Percentiles rank a stretch among this genome's conserved stretches.
phyloP scores from a whole-genome alignment of 2,329 filamentous ascomycete species.

The Aspergillaceae sp. region DNA sequence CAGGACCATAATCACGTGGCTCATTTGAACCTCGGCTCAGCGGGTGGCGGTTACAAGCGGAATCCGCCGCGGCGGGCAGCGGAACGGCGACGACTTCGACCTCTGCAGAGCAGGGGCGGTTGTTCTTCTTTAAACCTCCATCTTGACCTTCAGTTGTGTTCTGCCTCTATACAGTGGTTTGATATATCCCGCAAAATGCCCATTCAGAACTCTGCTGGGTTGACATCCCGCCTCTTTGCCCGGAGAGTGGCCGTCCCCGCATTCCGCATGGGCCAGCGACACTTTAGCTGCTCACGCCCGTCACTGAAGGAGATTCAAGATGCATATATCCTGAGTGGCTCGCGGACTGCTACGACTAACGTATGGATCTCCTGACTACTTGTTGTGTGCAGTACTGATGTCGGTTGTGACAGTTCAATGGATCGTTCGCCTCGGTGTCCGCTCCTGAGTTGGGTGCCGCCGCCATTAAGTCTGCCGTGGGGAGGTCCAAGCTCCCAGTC shows the following conservation, averaged over 20 bases:
- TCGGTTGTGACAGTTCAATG: conserved; percentile 67
- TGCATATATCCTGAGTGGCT: conserved; percentile 86
- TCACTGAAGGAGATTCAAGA: conserved; percentile 64
- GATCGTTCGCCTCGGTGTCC: conserved; percentile 71
- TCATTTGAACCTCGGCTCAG: conserved; percentile 19
- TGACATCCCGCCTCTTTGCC: conserved; percentile 19
- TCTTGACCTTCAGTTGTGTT: too few relatives aligned
- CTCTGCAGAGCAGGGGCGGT: neutral
- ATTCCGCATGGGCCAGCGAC: conserved; percentile 28
- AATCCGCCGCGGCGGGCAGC: conserved; percentile 9
- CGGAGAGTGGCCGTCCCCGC: conserved; percentile 30
- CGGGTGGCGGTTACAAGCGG: conserved; percentile 19
- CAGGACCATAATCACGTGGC: neutral
- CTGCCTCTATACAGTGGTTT: too few relatives aligned
- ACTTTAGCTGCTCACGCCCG: conserved; percentile 45
- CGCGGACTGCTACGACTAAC: conserved; percentile 83
- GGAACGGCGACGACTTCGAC: neutral
- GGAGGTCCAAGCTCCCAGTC: conserved; percentile 73
- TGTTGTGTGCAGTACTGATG: conserved; percentile 3
- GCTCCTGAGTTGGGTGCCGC: conserved; percentile 83
- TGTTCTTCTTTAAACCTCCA: neutral
- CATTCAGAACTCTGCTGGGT: conserved; percentile 16
- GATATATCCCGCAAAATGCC: conserved; percentile 9
- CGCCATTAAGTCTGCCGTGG: conserved; percentile 83
- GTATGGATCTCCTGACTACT: conserved; percentile 37